Evolutionary conservation across 441 rosid genomes (phyloP).

Genomic region (Gossypium davidsonii): DNA sequence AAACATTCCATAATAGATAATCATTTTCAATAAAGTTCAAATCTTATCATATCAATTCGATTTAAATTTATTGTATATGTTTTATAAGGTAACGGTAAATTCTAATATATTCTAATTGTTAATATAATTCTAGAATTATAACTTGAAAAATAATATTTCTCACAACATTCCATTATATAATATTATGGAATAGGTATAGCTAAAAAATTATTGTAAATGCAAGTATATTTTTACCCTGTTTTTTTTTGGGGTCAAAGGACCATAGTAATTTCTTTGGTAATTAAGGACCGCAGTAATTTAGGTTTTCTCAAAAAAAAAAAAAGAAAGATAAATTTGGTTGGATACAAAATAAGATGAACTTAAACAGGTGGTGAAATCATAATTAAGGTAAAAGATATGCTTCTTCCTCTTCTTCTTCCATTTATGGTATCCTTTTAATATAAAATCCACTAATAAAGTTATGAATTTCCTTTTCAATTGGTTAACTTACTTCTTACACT

Average conservation of each 20-base stretch:
- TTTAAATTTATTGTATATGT: too few species aligned
- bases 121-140: too few species aligned
- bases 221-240: neutral
- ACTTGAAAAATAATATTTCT: too few species aligned
- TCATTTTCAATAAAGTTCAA: too few species aligned
- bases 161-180: too few species aligned
- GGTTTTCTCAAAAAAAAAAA: neutral
- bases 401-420: neutral
- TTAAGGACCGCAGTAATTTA: neutral
- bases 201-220: neutral
- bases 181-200: too few species aligned
- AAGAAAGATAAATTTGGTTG: neutral
- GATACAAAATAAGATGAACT: neutral
- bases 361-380: neutral
- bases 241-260: too few species aligned
- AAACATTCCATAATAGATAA: too few species aligned
- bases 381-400: neutral
- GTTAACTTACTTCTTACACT: neutral
- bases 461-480: neutral
- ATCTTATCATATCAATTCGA: too few species aligned
- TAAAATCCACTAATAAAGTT: neutral
- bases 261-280: too few species aligned
- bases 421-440: neutral
- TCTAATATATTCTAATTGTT: too few species aligned
- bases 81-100: too few species aligned